Percentiles rank a stretch among this genome's conserved stretches.
Conservation (phyloP, 2,329 filamentous ascomycete species). For the Teratosphaeria viscida region DNA sequence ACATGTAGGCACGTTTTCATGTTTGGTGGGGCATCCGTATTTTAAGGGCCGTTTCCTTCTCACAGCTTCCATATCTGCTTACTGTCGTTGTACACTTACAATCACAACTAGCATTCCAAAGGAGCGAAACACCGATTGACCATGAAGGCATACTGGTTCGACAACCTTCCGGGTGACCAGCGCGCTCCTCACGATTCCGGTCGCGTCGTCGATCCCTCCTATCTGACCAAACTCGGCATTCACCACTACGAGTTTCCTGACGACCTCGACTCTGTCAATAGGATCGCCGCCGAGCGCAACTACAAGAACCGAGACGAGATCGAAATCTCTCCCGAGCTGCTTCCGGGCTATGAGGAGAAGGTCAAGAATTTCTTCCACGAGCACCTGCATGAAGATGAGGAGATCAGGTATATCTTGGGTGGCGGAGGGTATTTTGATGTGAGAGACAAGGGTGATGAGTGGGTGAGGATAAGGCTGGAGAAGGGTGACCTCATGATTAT, state of each 20-base stretch:
- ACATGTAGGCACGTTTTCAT: background rate
- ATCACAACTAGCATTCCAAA: background rate
- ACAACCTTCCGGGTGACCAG: constrained; percentile 72
- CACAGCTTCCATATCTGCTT: background rate
- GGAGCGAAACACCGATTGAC: background rate
- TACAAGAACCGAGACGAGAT: constrained; percentile 97
- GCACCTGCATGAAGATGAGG: constrained; percentile 96
- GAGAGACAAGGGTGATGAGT: constrained; percentile 67
- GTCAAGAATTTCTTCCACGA: constrained; percentile 90
- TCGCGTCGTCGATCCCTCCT: constrained; percentile 51
- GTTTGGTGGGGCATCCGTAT: background rate
- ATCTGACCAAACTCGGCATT: constrained; percentile 68
- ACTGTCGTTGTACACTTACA: background rate
- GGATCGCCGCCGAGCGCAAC: constrained; percentile 60
- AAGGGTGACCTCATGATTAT: constrained; percentile 88
- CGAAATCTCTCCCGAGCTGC: constrained; percentile 71
- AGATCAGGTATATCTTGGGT: constrained; percentile 88
- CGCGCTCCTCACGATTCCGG: constrained; percentile 83
- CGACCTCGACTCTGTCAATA: constrained; percentile 56
- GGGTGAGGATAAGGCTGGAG: constrained; percentile 76
- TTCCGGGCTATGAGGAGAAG: constrained; percentile 85
- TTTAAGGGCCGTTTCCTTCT: background rate
- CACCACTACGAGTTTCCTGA: constrained; percentile 60
- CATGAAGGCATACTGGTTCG: constrained; percentile 64
- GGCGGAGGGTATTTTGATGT: constrained; percentile 93